These are phyloP conservation scores for Rhodamnia rubescens DNA, from an alignment of 345 rosid genomes.

Conservation along the genomic window DNA sequence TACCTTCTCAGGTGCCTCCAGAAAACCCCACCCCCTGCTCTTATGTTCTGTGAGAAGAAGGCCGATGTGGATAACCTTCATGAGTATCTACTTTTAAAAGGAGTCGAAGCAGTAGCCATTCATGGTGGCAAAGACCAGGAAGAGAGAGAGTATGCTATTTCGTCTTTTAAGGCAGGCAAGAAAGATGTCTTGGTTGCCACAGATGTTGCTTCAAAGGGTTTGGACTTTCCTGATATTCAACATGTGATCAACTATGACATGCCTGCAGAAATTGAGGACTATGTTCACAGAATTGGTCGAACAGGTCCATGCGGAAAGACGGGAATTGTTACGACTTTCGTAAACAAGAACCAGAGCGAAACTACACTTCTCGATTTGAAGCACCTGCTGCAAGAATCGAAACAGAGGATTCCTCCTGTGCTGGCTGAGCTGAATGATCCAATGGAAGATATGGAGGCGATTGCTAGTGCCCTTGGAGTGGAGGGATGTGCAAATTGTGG, in stretches of 20 bases:
- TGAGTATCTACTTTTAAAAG: too few species aligned
- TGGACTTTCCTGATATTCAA: conserved; percentile 89
- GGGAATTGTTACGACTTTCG: conserved; percentile 85
- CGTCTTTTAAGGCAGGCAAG: conserved; percentile 73
- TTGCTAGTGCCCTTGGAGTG: conserved; percentile 63
- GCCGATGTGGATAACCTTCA: too few species aligned
- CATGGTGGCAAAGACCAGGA: conserved; percentile 55
- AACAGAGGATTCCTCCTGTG: too few species aligned
- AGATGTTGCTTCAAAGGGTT: conserved; percentile 86
- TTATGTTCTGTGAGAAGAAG: too few species aligned
- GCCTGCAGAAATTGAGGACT: conserved; percentile 93
- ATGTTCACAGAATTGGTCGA: conserved; percentile 87
- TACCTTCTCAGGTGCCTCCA: too few species aligned
- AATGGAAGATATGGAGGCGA: conserved; percentile 70
- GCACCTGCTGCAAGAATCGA: too few species aligned
- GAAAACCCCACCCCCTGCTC: too few species aligned
- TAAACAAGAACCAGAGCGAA: too few species aligned
- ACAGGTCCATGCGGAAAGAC: conserved; percentile 94
- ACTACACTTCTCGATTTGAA: too few species aligned
- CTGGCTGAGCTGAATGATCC: conserved; percentile 84
- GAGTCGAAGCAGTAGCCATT: too few species aligned
- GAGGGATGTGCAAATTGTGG: conserved; percentile 96
- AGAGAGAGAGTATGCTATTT: conserved; percentile 82
- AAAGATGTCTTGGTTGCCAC: conserved; percentile 91
- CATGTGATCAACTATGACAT: conserved; percentile 91